Base-by-base conservation (phyloP, 169 alveolate species). In the Miamiensis avidus region DNA sequence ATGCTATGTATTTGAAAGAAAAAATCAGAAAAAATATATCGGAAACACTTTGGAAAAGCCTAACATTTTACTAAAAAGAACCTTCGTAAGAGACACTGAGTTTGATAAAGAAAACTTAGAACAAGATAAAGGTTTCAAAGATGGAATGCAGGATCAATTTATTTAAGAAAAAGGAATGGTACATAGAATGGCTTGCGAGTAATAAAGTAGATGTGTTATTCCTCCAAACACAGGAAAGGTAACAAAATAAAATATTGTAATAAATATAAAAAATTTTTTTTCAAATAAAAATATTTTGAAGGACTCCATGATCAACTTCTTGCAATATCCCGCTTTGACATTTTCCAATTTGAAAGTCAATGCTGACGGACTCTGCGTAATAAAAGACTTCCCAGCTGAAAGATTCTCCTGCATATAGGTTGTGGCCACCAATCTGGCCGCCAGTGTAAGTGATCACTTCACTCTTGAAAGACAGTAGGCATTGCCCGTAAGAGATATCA, bases 11-110 rank as follows among this genome's bases (percentile, higher is more conserved):
- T 69, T 84, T 30, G 84, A 89, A 74, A 79, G 92, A 81, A 81
- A 75, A 78, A 82, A 84, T 72, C 75, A 81, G 49, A 86, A 83
- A 29, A 82, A 84, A 76, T 73, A 73, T 30, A 78, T 89, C 29
- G 92, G 92, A 29, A 89, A 89, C 76, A 75, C 89, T 25, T 77
- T 89, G 25, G 89, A 87, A 76, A 84, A 84, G 81, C 89, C 90
- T 75, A 81, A 82, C 29, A 75, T 89, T 64, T 85, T 89, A 81
- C 81, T 89, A 79, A 89, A 89, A 65, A 89, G 86, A 84, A 78
- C 87, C 34, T 89, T 73, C 81, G 84, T 69, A 81, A 76, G 34
- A 76, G 86, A 72, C 26, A 84, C 84, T 31, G 11, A 11, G 1
- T 79, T 79, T 29, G 84, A 79, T 29, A 79, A 79, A 27, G 84